A percentile compares a stretch with the other conserved stretches of the same genome.
These are phyloP conservation scores for Candida arabinofermentans DNA, from an alignment of 805 yeast species.

Conservation along the genomic window DNA sequence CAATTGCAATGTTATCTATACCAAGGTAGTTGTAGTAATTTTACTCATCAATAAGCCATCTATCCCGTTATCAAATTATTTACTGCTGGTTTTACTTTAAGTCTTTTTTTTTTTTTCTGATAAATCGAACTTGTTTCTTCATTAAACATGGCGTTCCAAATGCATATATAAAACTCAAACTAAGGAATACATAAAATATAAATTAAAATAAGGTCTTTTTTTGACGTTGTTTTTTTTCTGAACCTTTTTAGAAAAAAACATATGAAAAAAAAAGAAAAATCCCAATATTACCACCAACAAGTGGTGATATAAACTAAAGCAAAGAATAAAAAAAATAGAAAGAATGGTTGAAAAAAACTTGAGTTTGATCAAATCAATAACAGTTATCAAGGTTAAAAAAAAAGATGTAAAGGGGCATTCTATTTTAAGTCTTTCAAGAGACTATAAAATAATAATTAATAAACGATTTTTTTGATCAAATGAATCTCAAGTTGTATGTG, in stretches of 20 bases:
- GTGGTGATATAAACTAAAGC: background rate
- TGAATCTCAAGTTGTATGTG: background rate
- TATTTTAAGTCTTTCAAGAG: constrained; percentile 16
- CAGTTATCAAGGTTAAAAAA: background rate
- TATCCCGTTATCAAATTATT: too few species aligned
- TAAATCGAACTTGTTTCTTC: constrained; percentile 36
- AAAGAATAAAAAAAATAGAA: background rate
- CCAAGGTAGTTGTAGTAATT: too few species aligned
- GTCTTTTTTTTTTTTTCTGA: background rate
- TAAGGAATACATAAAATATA: constrained; percentile 11
- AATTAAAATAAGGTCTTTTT: constrained; percentile 1
- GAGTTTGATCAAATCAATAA: background rate
- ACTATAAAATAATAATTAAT: constrained; percentile 6
- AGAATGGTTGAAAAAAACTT: background rate
- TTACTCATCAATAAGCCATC: too few species aligned
- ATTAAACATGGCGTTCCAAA: constrained; percentile 38
- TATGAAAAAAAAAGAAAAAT: constrained; percentile 1
- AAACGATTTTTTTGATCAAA: background rate
- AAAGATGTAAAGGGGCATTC: background rate
- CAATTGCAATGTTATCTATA: too few species aligned
- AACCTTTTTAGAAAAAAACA: background rate
- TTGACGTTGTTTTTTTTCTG: background rate
- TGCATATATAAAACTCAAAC: constrained; percentile 14
- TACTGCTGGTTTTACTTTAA: too few species aligned
- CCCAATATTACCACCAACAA: constrained; percentile 1